A percentile compares a stretch with the other conserved stretches of the same genome.
Conservation (phyloP, 1,139 yeast genomes). For the Scheffersomyces cryptocercus region DNA sequence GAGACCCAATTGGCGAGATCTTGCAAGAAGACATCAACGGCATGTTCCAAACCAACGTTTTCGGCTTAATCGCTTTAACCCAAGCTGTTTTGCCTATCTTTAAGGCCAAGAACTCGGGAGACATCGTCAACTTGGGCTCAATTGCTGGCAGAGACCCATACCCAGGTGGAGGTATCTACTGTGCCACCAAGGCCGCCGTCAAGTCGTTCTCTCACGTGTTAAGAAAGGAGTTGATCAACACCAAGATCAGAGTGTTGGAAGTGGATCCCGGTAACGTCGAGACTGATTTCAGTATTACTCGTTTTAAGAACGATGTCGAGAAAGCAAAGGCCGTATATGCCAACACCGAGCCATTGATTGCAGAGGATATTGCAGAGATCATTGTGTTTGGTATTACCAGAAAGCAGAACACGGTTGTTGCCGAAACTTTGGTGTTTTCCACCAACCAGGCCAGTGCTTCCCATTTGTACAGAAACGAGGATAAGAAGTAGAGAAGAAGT, state of each 20-base stretch:
- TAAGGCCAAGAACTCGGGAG: slow-evolving; percentile 60
- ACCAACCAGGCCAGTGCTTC: slow-evolving; percentile 76
- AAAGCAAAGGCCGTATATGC: slow-evolving; percentile 73
- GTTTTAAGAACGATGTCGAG: slow-evolving; percentile 69
- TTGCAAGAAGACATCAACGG: slow-evolving; percentile 30
- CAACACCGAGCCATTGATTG: slow-evolving; percentile 71
- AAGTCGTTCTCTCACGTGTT: slow-evolving; percentile 73
- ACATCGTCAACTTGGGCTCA: slow-evolving; percentile 80
- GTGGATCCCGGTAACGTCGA: slow-evolving; percentile 88
- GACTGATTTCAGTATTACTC: slow-evolving; percentile 78
- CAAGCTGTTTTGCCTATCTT: slow-evolving; percentile 45
- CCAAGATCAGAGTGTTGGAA: slow-evolving; percentile 77
- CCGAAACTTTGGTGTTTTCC: slow-evolving; percentile 76
- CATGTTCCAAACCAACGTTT: slow-evolving; percentile 46
- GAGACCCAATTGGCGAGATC: slow-evolving; percentile 38
- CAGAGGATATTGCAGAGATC: slow-evolving; percentile 80
- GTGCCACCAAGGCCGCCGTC: slow-evolving; percentile 86
- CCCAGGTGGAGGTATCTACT: slow-evolving; percentile 84
- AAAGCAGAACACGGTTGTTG: slow-evolving; percentile 73
- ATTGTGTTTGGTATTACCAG: slow-evolving; percentile 73
- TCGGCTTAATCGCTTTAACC: slow-evolving; percentile 42
- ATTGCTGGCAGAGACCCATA: slow-evolving; percentile 88
- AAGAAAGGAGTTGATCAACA: slow-evolving; percentile 74
- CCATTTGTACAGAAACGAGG: slow-evolving; percentile 39
- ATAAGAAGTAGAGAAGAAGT: too few relatives aligned